Conservation (phyloP, 2,329 filamentous ascomycete genomes). For the Aspergillus sp. region DNA sequence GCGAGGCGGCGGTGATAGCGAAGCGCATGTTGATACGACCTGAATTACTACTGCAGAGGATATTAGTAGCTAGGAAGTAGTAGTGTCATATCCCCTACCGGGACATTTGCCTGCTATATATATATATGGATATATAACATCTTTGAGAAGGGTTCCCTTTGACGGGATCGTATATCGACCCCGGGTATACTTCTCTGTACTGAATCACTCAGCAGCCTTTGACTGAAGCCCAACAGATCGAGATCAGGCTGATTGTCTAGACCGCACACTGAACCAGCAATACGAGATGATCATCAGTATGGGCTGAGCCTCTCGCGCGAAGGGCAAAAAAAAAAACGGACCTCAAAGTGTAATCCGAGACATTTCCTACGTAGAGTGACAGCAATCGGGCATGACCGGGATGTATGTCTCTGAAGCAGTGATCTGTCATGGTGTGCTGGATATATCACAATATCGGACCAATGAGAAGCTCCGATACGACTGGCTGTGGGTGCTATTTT, state of each 20-base stretch:
- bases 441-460: not conserved
- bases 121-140: not conserved
- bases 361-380: not conserved
- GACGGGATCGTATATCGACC: not conserved
- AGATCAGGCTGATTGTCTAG: not conserved
- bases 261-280: not conserved
- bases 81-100: not conserved
- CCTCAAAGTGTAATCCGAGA: not conserved
- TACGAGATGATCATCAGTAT: slow-evolving; percentile 3
- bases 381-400: not conserved
- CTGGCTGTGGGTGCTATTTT: not conserved
- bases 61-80: not conserved
- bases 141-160: no score
- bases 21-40: not conserved
- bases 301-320: not conserved
- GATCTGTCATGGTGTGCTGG: slow-evolving; percentile 8
- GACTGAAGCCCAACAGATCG: not conserved
- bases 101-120: not conserved
- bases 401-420: not conserved
- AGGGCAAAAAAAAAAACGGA: not conserved
- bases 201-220: not conserved
- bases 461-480: no score
- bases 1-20: not conserved
- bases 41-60: not conserved
- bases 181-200: not conserved